phyloP scores from a whole-genome alignment of 73 alveolate genomes.

The Loxodes magnus region DNA sequence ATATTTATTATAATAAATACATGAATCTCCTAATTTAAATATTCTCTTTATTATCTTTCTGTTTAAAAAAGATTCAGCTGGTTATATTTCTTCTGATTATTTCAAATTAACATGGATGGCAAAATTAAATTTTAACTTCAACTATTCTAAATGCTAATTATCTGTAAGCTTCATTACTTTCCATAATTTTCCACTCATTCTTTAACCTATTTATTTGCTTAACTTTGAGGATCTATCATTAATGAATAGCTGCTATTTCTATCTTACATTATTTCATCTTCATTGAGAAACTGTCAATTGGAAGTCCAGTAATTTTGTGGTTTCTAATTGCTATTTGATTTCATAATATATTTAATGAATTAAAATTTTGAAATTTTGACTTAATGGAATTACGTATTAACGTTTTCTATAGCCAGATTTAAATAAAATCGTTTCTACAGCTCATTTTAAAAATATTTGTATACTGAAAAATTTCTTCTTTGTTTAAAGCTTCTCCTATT shows the following conservation, averaged over 20 bases:
- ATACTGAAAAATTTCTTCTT: conserved; percentile 96
- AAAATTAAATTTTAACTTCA: conserved; percentile 76
- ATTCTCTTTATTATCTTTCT: conserved; percentile 63
- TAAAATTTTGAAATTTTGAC: conserved; percentile 83
- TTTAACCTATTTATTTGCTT: conserved; percentile 71
- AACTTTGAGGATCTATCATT: conserved; percentile 91
- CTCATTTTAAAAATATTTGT: conserved; percentile 56
- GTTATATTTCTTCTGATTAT: conserved; percentile 82
- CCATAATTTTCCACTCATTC: conserved; percentile 49
- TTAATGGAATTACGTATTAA: conserved; percentile 60
- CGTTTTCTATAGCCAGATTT: conserved; percentile 81
- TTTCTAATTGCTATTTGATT: conserved; percentile 94
- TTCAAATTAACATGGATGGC: conserved; percentile 77
- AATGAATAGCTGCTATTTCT: conserved; percentile 97
- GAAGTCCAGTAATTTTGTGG: conserved; percentile 97
- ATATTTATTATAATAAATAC: conserved; percentile 87
- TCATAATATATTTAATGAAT: conserved; percentile 81
- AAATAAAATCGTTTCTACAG: conserved; percentile 47
- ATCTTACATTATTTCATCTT: conserved; percentile 88
- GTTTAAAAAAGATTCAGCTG: conserved; percentile 91
- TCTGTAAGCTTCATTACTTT: conserved; percentile 72
- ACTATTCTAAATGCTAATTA: conserved; percentile 44
- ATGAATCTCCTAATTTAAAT: conserved; percentile 83
- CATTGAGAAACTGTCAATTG: conserved; percentile 96
- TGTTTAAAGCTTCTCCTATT: conserved; percentile 93